phyloP scores from a whole-genome alignment of 495 filamentous ascomycete genomes.

The Neurospora sp. region DNA sequence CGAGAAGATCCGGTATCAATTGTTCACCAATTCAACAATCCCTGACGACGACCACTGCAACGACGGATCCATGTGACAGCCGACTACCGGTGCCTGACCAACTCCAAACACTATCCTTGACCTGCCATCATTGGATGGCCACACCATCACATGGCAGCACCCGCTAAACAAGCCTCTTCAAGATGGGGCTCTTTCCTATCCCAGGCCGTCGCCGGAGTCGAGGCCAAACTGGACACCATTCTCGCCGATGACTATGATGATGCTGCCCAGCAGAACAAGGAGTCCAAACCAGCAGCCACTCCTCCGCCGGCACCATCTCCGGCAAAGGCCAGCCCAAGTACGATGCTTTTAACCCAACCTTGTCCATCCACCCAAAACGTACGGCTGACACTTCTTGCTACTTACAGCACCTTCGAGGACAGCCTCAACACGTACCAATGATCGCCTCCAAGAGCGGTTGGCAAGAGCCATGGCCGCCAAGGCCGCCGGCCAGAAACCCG shows the following conservation, averaged over 20 bases:
- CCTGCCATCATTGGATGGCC: conserved; percentile 1
- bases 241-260: conserved; percentile 63
- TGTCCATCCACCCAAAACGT: background rate
- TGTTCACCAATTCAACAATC: background rate
- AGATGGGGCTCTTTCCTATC: conserved; percentile 81
- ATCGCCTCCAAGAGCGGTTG: conserved; percentile 76
- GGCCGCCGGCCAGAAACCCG: conserved; percentile 3
- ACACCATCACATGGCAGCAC: conserved; percentile 16
- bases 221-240: conserved; percentile 87
- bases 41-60: background rate
- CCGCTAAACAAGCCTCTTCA: conserved; percentile 25
- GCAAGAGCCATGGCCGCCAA: conserved; percentile 51
- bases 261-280: conserved; percentile 20
- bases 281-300: conserved; percentile 11
- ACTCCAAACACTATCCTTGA: background rate
- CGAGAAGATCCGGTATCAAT: background rate
- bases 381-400: conserved; percentile 10
- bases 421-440: conserved; percentile 51
- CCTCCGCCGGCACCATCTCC: conserved; percentile 18
- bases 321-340: conserved; percentile 21
- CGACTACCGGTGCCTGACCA: conserved; percentile 1
- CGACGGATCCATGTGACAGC: conserved; percentile 9
- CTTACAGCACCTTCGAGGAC: conserved; percentile 34
- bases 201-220: conserved; percentile 86
- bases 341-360: background rate